Evolutionary conservation across 1,284 basidiomycete species (phyloP).

Genomic region (Trametes hirsuta): DNA sequence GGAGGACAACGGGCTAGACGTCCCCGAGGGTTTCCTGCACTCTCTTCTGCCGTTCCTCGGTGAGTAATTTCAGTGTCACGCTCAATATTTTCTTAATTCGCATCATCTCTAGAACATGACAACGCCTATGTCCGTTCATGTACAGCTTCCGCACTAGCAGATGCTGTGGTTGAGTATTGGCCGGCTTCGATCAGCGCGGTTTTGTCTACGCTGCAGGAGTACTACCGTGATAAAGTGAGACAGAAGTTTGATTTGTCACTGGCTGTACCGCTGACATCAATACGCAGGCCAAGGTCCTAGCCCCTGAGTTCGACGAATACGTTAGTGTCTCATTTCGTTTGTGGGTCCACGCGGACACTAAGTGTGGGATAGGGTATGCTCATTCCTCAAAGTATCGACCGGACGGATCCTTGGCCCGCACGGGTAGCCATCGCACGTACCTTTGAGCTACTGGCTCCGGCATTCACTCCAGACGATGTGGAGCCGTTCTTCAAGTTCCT

Average conservation of each 20-base stretch:
- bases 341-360: background rate
- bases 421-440: conserved; percentile 79
- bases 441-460: conserved; percentile 73
- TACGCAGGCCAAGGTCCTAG: conserved; percentile 74
- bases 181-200: conserved; percentile 63
- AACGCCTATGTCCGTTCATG: conserved; percentile 82
- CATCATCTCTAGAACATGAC: conserved; percentile 64
- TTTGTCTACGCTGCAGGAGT: conserved; percentile 59
- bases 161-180: conserved; percentile 71
- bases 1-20: conserved; percentile 97
- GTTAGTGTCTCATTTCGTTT: conserved; percentile 41
- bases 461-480: conserved; percentile 68
- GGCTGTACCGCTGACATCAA: conserved; percentile 7
- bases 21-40: conserved; percentile 74
- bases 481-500: conserved; percentile 88
- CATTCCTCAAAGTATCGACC: conserved; percentile 86
- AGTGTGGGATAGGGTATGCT: conserved; percentile 79
- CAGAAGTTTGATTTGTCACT: background rate
- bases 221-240: conserved; percentile 83
- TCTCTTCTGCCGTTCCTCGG: conserved; percentile 75
- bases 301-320: conserved; percentile 90
- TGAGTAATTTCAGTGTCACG: conserved; percentile 37
- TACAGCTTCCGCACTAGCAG: conserved; percentile 77
- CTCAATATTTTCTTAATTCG: conserved; percentile 4
- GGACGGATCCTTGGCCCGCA: conserved; percentile 90